Evolutionary conservation across 2,329 filamentous ascomycete genomes (phyloP), one percentile per base, ranked within the genome.

Genomic region (Neopestalotiopsis rosae): DNA sequence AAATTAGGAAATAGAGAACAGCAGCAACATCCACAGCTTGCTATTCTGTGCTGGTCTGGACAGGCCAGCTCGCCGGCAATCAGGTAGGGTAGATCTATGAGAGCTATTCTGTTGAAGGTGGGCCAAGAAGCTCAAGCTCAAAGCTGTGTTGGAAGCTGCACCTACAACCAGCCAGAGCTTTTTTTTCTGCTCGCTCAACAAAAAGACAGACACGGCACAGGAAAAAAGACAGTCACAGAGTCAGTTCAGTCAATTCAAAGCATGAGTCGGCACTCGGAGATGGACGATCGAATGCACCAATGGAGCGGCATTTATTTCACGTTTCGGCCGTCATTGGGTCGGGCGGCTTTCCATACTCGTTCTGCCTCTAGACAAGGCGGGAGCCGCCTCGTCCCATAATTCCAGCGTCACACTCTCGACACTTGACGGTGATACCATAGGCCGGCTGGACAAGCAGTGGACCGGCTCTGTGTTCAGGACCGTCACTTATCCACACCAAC

Each of bases 401-500:
- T 59, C 30, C 57, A 59, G 57, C 24, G 57, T 30, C 57, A 59
- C 24, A 59, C 9, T 14, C 13, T n/a, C 4, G 57, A 59, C 59
- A 20, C 13, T 17, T 34, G n/a, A 20, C 32, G 13, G 61, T 64
- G 45, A 49, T 20, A 49, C 61, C 61, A 64, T 64, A 40, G 38
- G 13, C 61, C 40, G 61, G n/a, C 61, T 42, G 24, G 59, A 40
- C 61, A 64, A 64, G 34, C 40, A 34, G 59, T 34, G 59, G 32
- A 62, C 32, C 59, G 34, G 28, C 30, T 59, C n/a, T 42, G 30
- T 24, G 10, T 42, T 38, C 59, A 20, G 24, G 34, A 38, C 34
- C 59, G 34, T 38, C 34, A 24, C 59, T 62, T 49, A 64, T 49
- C 61, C 61, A 64, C 59, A 52, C 32, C 59, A 62, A 62, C 59